These are phyloP conservation scores for Fusarium abutilonis DNA, from an alignment of 2,329 filamentous ascomycete genomes.

Conservation along the genomic window DNA sequence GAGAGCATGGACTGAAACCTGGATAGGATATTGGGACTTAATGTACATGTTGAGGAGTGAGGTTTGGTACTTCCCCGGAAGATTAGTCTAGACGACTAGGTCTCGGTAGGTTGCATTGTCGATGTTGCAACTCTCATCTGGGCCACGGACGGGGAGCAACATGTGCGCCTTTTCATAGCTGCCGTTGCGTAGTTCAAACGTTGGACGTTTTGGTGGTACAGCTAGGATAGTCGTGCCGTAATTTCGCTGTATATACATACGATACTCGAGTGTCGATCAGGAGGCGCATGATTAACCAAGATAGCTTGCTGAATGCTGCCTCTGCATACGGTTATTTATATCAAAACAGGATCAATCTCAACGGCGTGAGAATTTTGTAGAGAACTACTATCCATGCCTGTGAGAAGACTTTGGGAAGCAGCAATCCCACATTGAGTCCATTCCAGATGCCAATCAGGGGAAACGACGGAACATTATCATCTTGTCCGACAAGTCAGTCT, in stretches of 20 bases:
- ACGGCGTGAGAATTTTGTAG: neutral
- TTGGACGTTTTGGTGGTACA: slow-evolving; percentile 14
- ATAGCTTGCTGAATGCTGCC: neutral
- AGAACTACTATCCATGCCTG: neutral
- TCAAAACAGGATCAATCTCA: neutral
- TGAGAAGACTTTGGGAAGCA: neutral
- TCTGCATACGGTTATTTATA: neutral
- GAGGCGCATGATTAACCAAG: neutral
- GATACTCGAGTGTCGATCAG: neutral
- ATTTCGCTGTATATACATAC: neutral
- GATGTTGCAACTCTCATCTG: slow-evolving; percentile 25
- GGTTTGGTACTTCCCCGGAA: slow-evolving; percentile 35
- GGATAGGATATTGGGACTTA: neutral
- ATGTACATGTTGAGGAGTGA: slow-evolving; percentile 3
- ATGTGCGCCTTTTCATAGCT: slow-evolving; percentile 13
- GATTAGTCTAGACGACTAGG: slow-evolving; percentile 34
- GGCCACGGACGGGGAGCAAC: slow-evolving; percentile 24
- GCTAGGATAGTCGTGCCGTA: slow-evolving; percentile 7
- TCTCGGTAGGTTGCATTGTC: slow-evolving; percentile 36
- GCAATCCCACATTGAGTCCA: neutral
- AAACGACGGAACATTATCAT: slow-evolving; percentile 1
- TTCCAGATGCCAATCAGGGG: neutral
- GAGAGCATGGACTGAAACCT: neutral
- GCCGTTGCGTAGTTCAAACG: slow-evolving; percentile 10
- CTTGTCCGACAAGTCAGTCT: slow-evolving; percentile 17